Percentiles rank a stretch among this genome's conserved stretches.
Conservation (phyloP, 2,329 filamentous ascomycete genomes). For the Ceratocystis ficicola region DNA sequence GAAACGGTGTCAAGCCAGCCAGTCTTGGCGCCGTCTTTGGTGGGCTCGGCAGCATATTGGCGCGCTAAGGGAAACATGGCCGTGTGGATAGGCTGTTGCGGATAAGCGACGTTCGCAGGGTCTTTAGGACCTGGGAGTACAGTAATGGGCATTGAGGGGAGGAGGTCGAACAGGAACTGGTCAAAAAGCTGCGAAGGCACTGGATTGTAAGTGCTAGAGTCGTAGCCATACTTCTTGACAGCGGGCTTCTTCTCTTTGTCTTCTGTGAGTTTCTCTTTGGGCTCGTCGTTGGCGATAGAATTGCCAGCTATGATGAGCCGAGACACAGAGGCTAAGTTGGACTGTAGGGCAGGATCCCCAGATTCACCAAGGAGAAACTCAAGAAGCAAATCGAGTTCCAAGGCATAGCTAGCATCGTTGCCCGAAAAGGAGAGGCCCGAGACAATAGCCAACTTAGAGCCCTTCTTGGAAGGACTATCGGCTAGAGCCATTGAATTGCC, state of each 20-base stretch:
- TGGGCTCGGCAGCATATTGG: constrained; percentile 46
- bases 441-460: constrained; percentile 55
- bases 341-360: constrained; percentile 47
- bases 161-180: constrained; percentile 63
- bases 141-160: constrained; percentile 80
- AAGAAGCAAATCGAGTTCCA: constrained; percentile 64
- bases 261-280: constrained; percentile 30
- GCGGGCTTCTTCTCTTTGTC: constrained; percentile 35
- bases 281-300: constrained; percentile 55
- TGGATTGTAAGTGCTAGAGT: constrained; percentile 76
- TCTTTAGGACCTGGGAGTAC: constrained; percentile 74
- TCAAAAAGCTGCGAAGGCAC: constrained; percentile 75
- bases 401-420: constrained; percentile 54
- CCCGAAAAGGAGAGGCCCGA: constrained; percentile 80
- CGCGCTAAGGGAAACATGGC: constrained; percentile 77
- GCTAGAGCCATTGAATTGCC: constrained; percentile 31
- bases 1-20: constrained; percentile 83
- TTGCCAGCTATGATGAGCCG: constrained; percentile 86
- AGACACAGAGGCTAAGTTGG: constrained; percentile 54
- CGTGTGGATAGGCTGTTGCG: constrained; percentile 84
- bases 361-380: constrained; percentile 84
- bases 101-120: constrained; percentile 77
- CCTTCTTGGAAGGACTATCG: constrained; percentile 36
- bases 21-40: constrained; percentile 24
- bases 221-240: constrained; percentile 87